Percentiles rank a stretch among this genome's conserved stretches.
These are phyloP conservation scores for Hygrocybe coccinea DNA, from an alignment of 768 basidiomycete species.

Conservation along the genomic window DNA sequence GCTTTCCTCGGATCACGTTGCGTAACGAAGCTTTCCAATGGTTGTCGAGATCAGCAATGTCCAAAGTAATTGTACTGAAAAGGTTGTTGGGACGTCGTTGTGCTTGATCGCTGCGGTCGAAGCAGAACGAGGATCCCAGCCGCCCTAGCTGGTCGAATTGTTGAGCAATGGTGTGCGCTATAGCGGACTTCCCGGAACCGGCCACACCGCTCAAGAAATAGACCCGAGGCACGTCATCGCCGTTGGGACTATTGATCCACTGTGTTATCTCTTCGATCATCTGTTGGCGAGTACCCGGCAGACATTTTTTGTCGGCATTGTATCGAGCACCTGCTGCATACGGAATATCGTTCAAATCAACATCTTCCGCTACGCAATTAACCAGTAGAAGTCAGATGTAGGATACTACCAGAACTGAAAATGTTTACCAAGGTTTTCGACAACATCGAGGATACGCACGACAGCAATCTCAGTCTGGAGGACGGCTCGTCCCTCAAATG, in stretches of 20 bases:
- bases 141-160: slow-evolving; percentile 12
- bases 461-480: slow-evolving; percentile 6
- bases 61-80: slow-evolving; percentile 29
- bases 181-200: slow-evolving; percentile 37
- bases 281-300: slow-evolving; percentile 18
- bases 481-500: slow-evolving; percentile 1
- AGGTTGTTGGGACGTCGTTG: slow-evolving; percentile 20
- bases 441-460: not conserved
- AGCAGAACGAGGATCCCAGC: slow-evolving; percentile 34
- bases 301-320: slow-evolving; percentile 13
- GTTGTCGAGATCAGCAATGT: slow-evolving; percentile 18
- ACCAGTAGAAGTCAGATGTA: not conserved
- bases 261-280: slow-evolving; percentile 22
- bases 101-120: slow-evolving; percentile 19
- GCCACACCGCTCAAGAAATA: slow-evolving; percentile 31
- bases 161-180: slow-evolving; percentile 31
- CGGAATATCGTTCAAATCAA: slow-evolving; percentile 1
- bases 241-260: slow-evolving; percentile 17
- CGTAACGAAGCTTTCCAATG: slow-evolving; percentile 2
- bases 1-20: slow-evolving; percentile 1
- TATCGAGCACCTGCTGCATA: slow-evolving; percentile 2
- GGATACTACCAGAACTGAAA: too few relatives aligned
- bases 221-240: slow-evolving; percentile 13
- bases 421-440: not conserved
- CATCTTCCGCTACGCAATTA: not conserved